These are phyloP conservation scores for Metarhizium robertsii DNA, from an alignment of 2,329 filamentous ascomycete genomes.

Conservation along the genomic window DNA sequence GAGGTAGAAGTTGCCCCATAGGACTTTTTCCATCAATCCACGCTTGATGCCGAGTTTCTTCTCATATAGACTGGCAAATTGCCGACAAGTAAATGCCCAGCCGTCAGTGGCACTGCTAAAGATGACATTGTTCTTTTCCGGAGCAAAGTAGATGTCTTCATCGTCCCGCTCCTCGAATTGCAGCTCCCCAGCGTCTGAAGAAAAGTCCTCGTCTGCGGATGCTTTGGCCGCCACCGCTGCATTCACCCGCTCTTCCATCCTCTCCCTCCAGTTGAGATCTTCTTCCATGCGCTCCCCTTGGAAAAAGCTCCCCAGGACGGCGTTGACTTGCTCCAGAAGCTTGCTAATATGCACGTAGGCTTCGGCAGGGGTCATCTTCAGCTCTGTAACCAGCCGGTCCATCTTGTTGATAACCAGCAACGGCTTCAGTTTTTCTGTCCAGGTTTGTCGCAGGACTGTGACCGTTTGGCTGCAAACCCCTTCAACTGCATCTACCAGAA, in stretches of 20 bases:
- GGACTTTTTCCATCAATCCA: conserved; percentile 76
- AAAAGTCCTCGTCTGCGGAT: conserved; percentile 35
- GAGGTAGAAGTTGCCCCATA: conserved; percentile 95
- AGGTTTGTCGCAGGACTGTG: conserved; percentile 87
- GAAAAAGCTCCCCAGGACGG: conserved; percentile 94
- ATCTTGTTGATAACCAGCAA: conserved; percentile 97
- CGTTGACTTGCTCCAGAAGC: conserved; percentile 91
- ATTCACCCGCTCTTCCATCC: conserved; percentile 76
- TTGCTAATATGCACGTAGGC: conserved; percentile 85
- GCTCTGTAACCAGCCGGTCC: conserved; percentile 85
- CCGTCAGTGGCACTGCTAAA: conserved; percentile 96
- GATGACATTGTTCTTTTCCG: conserved; percentile 97
- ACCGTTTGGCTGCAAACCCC: conserved; percentile 98
- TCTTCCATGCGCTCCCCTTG: conserved; percentile 98
- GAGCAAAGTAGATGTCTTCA: conserved; percentile 95
- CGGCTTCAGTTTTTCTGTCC: conserved; percentile 92
- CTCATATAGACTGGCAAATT: conserved; percentile 89
- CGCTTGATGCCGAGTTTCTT: conserved; percentile 95
- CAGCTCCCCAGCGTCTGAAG: conserved; percentile 46
- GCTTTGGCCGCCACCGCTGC: conserved; percentile 59
- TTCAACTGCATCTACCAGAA: conserved; percentile 93
- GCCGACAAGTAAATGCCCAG: conserved; percentile 96
- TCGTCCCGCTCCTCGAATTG: conserved; percentile 88
- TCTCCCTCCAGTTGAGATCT: conserved; percentile 89
- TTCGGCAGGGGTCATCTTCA: conserved; percentile 85